A percentile compares a stretch with the other conserved stretches of the same genome.
Evolutionary conservation across 2,329 filamentous ascomycete species (phyloP).

Genomic region (Colletotrichum lupini): DNA sequence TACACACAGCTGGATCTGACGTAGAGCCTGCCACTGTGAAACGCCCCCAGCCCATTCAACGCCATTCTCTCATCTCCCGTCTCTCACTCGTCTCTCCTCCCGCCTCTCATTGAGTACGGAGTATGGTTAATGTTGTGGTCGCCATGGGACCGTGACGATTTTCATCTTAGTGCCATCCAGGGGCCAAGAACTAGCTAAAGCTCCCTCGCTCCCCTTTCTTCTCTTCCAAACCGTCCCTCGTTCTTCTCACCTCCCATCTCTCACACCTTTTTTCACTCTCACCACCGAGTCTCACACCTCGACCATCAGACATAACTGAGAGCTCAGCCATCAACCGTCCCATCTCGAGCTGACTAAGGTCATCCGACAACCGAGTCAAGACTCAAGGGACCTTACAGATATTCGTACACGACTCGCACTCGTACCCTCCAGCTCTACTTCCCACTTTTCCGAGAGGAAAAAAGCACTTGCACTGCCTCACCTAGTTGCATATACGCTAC

Average conservation of each 20-base stretch:
- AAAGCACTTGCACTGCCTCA: slow-evolving; percentile 22
- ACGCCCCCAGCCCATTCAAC: background rate
- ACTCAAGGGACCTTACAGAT: background rate
- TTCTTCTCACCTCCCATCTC: background rate
- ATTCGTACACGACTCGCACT: slow-evolving; percentile 26
- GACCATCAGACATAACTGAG: background rate
- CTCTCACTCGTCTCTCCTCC: background rate
- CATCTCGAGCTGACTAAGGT: background rate
- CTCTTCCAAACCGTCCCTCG: background rate
- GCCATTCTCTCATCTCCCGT: background rate
- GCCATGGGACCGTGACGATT: background rate
- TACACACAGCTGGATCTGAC: background rate
- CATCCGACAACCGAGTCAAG: background rate
- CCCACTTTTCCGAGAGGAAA: slow-evolving; percentile 22
- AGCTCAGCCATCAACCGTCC: background rate
- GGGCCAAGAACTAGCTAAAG: background rate
- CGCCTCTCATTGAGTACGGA: too few species aligned
- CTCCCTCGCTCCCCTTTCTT: background rate
- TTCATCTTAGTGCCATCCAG: background rate
- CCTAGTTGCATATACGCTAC: slow-evolving; percentile 22
- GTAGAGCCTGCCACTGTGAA: slow-evolving; percentile 8
- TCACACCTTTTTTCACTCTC: background rate
- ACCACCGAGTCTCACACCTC: too few species aligned
- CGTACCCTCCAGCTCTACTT: slow-evolving; percentile 1
- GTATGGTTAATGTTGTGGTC: background rate